Percentiles rank a stretch among this genome's conserved stretches.
Conservation (phyloP, 306 rosid species). For the Sicyos baderoa region DNA sequence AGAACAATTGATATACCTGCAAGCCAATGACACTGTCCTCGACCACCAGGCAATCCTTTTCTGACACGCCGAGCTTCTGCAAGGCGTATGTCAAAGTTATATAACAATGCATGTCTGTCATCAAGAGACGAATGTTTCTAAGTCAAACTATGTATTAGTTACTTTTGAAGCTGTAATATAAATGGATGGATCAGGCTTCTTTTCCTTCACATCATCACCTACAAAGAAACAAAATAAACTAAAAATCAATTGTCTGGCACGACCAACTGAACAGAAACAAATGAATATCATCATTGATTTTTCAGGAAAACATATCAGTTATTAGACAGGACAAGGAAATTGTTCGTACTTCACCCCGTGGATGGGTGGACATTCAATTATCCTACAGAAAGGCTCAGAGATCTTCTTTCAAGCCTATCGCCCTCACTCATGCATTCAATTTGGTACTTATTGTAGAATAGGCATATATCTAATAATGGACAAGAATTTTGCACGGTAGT, state of each 20-base stretch:
- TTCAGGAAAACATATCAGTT: background rate
- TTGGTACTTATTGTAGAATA: background rate
- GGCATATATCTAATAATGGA: background rate
- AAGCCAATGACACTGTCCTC: conserved; percentile 93
- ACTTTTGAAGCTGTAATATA: conserved; percentile 77
- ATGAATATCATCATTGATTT: background rate
- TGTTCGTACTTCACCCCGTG: background rate
- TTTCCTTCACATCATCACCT: conserved; percentile 96
- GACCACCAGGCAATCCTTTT: conserved; percentile 61
- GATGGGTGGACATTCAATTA: conserved; percentile 1
- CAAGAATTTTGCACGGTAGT: background rate
- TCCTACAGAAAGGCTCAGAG: conserved; percentile 1
- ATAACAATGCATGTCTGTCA: background rate
- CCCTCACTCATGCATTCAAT: background rate
- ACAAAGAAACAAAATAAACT: background rate
- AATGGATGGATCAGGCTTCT: conserved; percentile 92
- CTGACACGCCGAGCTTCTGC: conserved; percentile 64
- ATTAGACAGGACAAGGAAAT: conserved; percentile 5
- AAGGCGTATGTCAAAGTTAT: conserved; percentile 19
- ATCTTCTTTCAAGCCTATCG: background rate
- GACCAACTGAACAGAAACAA: background rate
- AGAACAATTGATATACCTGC: conserved; percentile 39
- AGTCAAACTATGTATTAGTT: conserved; percentile 12
- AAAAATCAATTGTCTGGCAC: background rate
- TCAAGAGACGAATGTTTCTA: background rate